These are phyloP conservation scores for Tilletia walkeri DNA, from an alignment of 1,284 basidiomycete species.

Conservation along the genomic window DNA sequence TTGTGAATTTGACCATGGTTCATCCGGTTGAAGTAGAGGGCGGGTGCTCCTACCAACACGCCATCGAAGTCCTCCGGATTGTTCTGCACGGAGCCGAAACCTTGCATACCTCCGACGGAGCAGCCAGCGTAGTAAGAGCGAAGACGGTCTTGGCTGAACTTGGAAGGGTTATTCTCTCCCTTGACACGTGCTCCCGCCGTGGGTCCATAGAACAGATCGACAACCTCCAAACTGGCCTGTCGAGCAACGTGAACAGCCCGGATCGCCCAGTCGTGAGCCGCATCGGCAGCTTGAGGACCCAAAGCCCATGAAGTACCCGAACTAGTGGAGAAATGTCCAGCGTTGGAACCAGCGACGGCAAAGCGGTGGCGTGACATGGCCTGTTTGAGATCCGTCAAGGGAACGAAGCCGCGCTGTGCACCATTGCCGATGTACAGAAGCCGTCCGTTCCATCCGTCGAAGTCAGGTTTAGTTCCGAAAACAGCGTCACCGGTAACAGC, in stretches of 20 bases:
- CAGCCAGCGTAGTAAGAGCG: slow-evolving; percentile 38
- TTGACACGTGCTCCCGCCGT: slow-evolving; percentile 19
- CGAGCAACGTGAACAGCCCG: slow-evolving; percentile 24
- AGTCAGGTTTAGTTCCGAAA: not conserved
- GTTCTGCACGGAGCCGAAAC: slow-evolving; percentile 33
- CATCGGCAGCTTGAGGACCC: slow-evolving; percentile 21
- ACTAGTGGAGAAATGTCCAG: slow-evolving; percentile 22
- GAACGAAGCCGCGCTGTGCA: slow-evolving; percentile 25
- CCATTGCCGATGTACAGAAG: slow-evolving; percentile 25
- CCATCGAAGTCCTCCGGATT: slow-evolving; percentile 54
- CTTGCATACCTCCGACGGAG: slow-evolving; percentile 50
- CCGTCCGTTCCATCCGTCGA: slow-evolving; percentile 30
- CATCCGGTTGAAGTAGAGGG: slow-evolving; percentile 42
- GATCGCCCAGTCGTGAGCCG: slow-evolving; percentile 21
- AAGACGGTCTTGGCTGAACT: not conserved
- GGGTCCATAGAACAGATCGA: slow-evolving; percentile 26
- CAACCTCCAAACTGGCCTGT: slow-evolving; percentile 21
- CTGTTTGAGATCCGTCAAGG: slow-evolving; percentile 23
- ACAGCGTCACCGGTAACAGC: slow-evolving; percentile 20
- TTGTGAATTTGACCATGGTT: slow-evolving; percentile 34
- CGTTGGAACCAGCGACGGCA: slow-evolving; percentile 27
- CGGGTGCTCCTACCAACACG: slow-evolving; percentile 51
- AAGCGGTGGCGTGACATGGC: slow-evolving; percentile 23
- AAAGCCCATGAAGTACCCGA: slow-evolving; percentile 23
- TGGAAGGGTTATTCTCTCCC: slow-evolving; percentile 4